Evolutionary conservation across 805 yeast genomes (phyloP).

Genomic region (Lachancea waltii): DNA sequence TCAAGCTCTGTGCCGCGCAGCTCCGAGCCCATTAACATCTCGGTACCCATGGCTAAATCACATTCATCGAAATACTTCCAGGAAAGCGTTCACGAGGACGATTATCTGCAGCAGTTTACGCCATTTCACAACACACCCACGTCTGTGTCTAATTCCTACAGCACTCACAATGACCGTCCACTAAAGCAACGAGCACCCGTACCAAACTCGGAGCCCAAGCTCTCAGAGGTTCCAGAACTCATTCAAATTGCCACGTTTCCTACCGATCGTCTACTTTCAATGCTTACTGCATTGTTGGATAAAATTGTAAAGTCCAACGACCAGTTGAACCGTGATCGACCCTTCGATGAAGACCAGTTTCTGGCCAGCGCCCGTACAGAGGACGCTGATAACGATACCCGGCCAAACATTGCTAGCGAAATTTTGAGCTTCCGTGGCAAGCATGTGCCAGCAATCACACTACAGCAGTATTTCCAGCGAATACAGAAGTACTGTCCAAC

Average conservation of each 20-base stretch:
- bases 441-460: constrained; percentile 90
- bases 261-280: constrained; percentile 67
- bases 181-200: background rate
- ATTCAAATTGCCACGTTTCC: constrained; percentile 72
- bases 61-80: constrained; percentile 6
- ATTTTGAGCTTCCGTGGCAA: constrained; percentile 92
- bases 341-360: constrained; percentile 2
- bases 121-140: constrained; percentile 11
- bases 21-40: constrained; percentile 1
- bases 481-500: constrained; percentile 96
- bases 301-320: constrained; percentile 90
- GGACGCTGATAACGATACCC: background rate
- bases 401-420: constrained; percentile 10
- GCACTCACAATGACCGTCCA: constrained; percentile 1
- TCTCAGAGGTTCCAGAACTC: constrained; percentile 9
- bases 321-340: constrained; percentile 33
- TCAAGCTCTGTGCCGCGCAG: constrained; percentile 1
- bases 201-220: constrained; percentile 9
- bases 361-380: background rate
- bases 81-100: constrained; percentile 3
- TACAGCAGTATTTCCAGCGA: constrained; percentile 83
- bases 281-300: constrained; percentile 80
- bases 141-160: constrained; percentile 6
- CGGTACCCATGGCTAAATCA: constrained; percentile 3
- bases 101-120: constrained; percentile 4